Percentiles rank a stretch among this genome's conserved stretches.
phyloP scores from a whole-genome alignment of 2,329 filamentous ascomycete species.

The Botrytis medusae region DNA sequence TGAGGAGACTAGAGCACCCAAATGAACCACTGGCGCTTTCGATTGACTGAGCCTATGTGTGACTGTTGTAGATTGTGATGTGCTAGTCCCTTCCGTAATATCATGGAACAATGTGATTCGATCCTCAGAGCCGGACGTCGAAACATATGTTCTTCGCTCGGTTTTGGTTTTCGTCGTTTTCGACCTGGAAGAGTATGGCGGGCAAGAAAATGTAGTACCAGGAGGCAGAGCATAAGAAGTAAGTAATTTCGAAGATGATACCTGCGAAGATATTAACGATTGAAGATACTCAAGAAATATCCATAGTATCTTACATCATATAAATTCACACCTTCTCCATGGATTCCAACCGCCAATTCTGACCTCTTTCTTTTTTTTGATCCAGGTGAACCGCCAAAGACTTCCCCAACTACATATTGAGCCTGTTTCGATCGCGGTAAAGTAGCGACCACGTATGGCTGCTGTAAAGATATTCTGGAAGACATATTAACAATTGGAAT shows the following conservation, averaged over 20 bases:
- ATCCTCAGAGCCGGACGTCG: conserved; percentile 49
- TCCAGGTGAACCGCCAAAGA: conserved; percentile 58
- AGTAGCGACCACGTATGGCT: conserved; percentile 62
- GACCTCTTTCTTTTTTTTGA: conserved; percentile 62
- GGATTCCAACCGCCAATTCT: conserved; percentile 62
- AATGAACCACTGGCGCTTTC: conserved; percentile 45
- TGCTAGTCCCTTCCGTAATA: conserved; percentile 50
- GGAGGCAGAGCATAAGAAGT: conserved; percentile 68
- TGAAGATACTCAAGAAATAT: conserved; percentile 7
- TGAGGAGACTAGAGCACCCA: conserved; percentile 41
- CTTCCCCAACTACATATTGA: conserved; percentile 58
- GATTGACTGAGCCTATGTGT: conserved; percentile 46
- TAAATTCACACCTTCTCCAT: conserved; percentile 64
- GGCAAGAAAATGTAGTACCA: conserved; percentile 62
- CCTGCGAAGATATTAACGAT: conserved; percentile 43
- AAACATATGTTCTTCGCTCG: conserved; percentile 61
- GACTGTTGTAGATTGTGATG: conserved; percentile 52
- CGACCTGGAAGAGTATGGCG: conserved; percentile 57
- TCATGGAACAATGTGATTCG: conserved; percentile 62
- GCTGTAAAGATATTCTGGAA: conserved; percentile 58
- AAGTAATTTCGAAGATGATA: conserved; percentile 59
- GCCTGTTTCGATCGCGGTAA: conserved; percentile 59
- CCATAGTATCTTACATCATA: conserved; percentile 56
- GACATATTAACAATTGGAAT: conserved; percentile 33
- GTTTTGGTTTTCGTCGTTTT: conserved; percentile 47